Evolutionary conservation across 805 yeast genomes (phyloP).

Genomic region (Kregervanrija fluxuum): DNA sequence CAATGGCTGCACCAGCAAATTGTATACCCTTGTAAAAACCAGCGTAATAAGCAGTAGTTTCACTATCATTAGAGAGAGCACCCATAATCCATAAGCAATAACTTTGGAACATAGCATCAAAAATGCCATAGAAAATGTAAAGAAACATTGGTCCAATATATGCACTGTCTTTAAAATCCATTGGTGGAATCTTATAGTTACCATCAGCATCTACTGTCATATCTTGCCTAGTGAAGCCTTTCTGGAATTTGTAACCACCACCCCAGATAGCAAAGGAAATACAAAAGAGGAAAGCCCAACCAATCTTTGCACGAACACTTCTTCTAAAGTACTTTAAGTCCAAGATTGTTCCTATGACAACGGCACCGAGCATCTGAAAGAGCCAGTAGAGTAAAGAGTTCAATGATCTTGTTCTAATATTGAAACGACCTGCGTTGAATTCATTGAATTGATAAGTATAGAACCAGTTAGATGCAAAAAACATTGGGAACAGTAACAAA

Average conservation of each 20-base stretch:
- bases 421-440: slow-evolving; percentile 48
- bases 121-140: slow-evolving; percentile 54
- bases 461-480: slow-evolving; percentile 59
- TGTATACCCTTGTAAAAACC: slow-evolving; percentile 61
- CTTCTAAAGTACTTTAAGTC: slow-evolving; percentile 38
- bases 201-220: slow-evolving; percentile 11
- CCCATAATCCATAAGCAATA: slow-evolving; percentile 54
- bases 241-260: slow-evolving; percentile 41
- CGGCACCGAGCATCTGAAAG: slow-evolving; percentile 53
- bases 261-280: slow-evolving; percentile 50
- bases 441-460: slow-evolving; percentile 59
- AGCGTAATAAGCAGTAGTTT: slow-evolving; percentile 48
- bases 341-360: slow-evolving; percentile 38
- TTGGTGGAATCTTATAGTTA: slow-evolving; percentile 9
- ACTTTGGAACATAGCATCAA: slow-evolving; percentile 55
- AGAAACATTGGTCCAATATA: slow-evolving; percentile 57
- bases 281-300: slow-evolving; percentile 30
- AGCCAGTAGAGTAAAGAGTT: slow-evolving; percentile 57
- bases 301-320: slow-evolving; percentile 39
- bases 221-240: slow-evolving; percentile 13
- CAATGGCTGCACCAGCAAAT: slow-evolving; percentile 56
- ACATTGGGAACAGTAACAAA: slow-evolving; percentile 49
- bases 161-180: slow-evolving; percentile 39
- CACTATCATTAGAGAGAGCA: slow-evolving; percentile 48
- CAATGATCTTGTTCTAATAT: slow-evolving; percentile 52